Conservation (phyloP, 352 stramenopile genomes). For the Phytophthora macrochlamydospora region DNA sequence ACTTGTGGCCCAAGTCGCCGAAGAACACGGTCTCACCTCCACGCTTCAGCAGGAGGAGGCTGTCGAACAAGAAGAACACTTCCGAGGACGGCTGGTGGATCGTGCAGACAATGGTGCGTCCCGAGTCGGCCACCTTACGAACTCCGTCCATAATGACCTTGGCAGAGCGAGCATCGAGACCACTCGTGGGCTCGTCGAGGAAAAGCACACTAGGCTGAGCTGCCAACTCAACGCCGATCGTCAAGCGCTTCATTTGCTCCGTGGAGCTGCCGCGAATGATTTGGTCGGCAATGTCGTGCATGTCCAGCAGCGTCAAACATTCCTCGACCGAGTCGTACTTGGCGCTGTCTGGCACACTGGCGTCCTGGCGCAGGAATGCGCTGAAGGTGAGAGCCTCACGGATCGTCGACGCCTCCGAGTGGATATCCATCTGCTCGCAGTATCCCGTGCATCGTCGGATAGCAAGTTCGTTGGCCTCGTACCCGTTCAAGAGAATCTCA, state of each 20-base stretch:
- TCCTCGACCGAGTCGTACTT: conserved; percentile 47
- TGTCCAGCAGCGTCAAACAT: conserved; percentile 42
- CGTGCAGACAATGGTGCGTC: conserved; percentile 71
- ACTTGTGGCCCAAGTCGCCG: conserved; percentile 63
- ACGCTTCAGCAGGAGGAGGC: conserved; percentile 73
- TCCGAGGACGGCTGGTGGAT: conserved; percentile 31
- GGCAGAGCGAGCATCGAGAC: conserved; percentile 50
- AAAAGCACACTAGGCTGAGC: conserved; percentile 82
- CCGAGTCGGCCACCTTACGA: conserved; percentile 49
- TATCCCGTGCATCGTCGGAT: conserved; percentile 48
- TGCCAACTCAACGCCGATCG: conserved; percentile 89
- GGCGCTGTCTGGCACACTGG: conserved; percentile 29
- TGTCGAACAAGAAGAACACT: conserved; percentile 66
- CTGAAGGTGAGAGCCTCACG: conserved; percentile 53
- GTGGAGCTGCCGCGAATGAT: conserved; percentile 46
- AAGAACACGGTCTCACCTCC: conserved; percentile 60
- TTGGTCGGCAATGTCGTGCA: conserved; percentile 39
- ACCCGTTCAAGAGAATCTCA: conserved; percentile 28
- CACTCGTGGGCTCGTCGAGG: conserved; percentile 62
- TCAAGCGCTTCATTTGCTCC: conserved; percentile 55
- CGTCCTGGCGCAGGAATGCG: conserved; percentile 30
- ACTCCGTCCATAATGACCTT: conserved; percentile 81
- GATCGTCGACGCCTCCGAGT: conserved; percentile 81
- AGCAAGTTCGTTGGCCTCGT: conserved; percentile 31
- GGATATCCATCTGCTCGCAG: conserved; percentile 79